Evolutionary conservation across 1,284 basidiomycete genomes (phyloP).

Genomic region (Mycena citricolor): DNA sequence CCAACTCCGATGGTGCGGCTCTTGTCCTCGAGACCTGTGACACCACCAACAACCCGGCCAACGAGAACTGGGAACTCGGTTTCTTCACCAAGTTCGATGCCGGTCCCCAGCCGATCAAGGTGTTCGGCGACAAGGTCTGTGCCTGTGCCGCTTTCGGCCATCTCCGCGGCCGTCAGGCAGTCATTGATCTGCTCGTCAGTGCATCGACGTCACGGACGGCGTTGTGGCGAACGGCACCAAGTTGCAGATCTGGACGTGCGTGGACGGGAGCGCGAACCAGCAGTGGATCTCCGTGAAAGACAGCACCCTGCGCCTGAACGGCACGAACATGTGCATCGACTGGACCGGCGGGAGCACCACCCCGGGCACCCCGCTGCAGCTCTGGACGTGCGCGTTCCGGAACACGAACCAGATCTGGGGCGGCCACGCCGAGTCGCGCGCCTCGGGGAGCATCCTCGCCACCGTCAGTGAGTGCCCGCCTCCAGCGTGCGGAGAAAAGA

Average conservation of each 20-base stretch:
- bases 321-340: no score
- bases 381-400: no score
- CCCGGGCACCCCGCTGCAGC: conserved; percentile 7
- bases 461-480: no score
- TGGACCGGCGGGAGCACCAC: conserved; percentile 1
- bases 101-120: conserved; percentile 5
- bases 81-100: conserved; percentile 1
- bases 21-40: conserved; percentile 13
- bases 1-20: background rate
- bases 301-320: no score
- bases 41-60: background rate
- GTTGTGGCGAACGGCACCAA: background rate
- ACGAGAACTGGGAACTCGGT: conserved; percentile 3
- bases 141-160: background rate
- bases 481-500: no score
- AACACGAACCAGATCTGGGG: conserved; percentile 16
- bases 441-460: background rate
- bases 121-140: conserved; percentile 3
- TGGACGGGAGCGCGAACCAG: conserved; percentile 3
- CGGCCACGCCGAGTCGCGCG: background rate
- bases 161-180: conserved; percentile 1
- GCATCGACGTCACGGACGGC: conserved; percentile 4
- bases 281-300: no score
- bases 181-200: background rate
- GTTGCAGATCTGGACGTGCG: conserved; percentile 7